Base-by-base conservation (phyloP, 768 basidiomycete species). In the Coprinellus micaceus region DNA sequence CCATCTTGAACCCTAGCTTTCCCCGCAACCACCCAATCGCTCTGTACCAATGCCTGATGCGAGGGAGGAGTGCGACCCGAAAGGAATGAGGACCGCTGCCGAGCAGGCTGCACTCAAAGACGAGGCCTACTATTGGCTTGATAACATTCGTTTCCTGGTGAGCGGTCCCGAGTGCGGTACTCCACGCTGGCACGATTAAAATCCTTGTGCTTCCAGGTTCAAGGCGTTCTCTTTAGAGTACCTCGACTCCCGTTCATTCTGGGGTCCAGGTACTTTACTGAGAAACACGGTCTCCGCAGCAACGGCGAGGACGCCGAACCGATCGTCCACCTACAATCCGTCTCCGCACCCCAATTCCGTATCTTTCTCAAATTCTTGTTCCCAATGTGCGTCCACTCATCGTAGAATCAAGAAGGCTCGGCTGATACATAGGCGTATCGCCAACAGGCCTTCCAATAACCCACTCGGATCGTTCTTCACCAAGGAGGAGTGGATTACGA, bases 1-100 rank as follows among this genome's bases (percentile, higher is more conserved):
- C n/a, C n/a, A n/a, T n/a, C n/a, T n/a, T n/a, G n/a, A n/a, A n/a
- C n/a, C n/a, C n/a, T n/a, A n/a, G n/a, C n/a, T n/a, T n/a, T n/a
- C n/a, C n/a, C n/a, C n/a, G n/a, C n/a, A 6, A 6, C 6, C 13
- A 13, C 33, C 33, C 33, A 33, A 33, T 33, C 33, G 40, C 40
- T 19, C 9, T 37, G 36, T 17, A 37, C 17, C 9, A 37, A 37
- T 17, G n/a, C 36, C 36, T 17, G 17, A 37, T 37, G 9, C 36
- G 9, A 37, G 17, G 36, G 9, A 37, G 9, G 9, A 9, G 36
- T 9, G 36, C 17, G 36, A 9, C 17, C 17, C 36, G 17, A 17
- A 37, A 37, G 9, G 17, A 17, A 37, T 37, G 36, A 73, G 73
- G 53, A 76, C 75, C 19, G 22, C 13, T 50, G 43, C 28, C 46